Percentiles rank a stretch among this genome's conserved stretches.
Conservation (phyloP, 2,329 filamentous ascomycete genomes). For the Sporothrix mexicana region DNA sequence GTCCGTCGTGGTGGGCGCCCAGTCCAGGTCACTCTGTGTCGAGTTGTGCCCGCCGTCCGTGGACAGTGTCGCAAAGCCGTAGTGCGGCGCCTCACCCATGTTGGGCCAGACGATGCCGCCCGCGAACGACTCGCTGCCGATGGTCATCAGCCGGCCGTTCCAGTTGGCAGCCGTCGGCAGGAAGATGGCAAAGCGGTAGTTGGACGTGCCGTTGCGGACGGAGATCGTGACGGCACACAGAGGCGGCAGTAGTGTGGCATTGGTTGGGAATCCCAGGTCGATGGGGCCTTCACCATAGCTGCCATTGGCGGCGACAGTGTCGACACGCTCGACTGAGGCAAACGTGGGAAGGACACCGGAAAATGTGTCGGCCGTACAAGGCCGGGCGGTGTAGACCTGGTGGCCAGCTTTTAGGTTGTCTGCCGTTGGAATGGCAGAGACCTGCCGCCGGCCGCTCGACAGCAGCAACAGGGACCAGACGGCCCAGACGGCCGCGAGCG, state of each 20-base stretch:
- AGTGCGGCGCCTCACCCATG: slow-evolving; percentile 43
- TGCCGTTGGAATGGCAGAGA: not conserved
- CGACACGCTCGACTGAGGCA: slow-evolving; percentile 46
- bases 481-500: slow-evolving; percentile 20
- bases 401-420: not conserved
- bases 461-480: slow-evolving; percentile 22
- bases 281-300: slow-evolving; percentile 47
- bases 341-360: slow-evolving; percentile 37
- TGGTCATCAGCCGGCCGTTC: slow-evolving; percentile 47
- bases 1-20: slow-evolving; percentile 49
- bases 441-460: not conserved
- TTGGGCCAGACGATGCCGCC: slow-evolving; percentile 45
- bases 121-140: slow-evolving; percentile 50
- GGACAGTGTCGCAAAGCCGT: slow-evolving; percentile 52
- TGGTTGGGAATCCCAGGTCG: slow-evolving; percentile 46
- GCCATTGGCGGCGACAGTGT: slow-evolving; percentile 42
- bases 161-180: slow-evolving; percentile 45
- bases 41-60: slow-evolving; percentile 54
- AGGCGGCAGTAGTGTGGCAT: slow-evolving; percentile 48
- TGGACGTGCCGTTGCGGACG: slow-evolving; percentile 45
- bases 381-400: not conserved
- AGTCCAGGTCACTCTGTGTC: slow-evolving; percentile 42
- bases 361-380: slow-evolving; percentile 31
- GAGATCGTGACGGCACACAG: slow-evolving; percentile 49
- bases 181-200: slow-evolving; percentile 49